Evolutionary conservation across 768 basidiomycete species (phyloP), one percentile per base, ranked within the genome.

Genomic region (Boletus fagicola): DNA sequence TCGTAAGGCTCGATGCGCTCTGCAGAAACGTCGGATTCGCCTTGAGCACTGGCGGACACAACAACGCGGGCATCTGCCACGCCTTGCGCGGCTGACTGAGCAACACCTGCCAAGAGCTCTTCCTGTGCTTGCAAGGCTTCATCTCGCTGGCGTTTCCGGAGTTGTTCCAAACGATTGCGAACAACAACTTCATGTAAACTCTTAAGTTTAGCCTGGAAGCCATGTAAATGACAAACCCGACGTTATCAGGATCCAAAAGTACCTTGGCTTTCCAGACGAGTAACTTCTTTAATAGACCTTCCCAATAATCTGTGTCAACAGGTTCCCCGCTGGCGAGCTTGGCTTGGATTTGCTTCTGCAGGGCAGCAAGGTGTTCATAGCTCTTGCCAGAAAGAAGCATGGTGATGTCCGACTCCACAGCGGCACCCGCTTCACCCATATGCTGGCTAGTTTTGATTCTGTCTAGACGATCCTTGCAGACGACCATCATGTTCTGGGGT

Each of bases 231-330:
- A 42, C 39, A 16, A 30, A 56, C 31, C 26, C 20, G 28, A 40
- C 9, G 48, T n/a, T 16, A 46, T 54, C 46, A 30, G 45, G 1
- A 53, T 50, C 40, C 8, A 1, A 62, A 65, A 49, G 9, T 63
- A 93, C 94, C 78, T 98, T 98, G 22, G 97, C 90, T 75, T 98
- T 98, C 88, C 92, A 97, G 4, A 98, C 96, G 24, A 98, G 77
- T 35, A 99, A 73, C 71, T 91, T 97, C 73, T 94, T 91, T 55
- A 98, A 73, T 9, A 99, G 75, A 47, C 85, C 81, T 74, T 98
- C 97, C 97, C 97, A 99, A 69, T 98, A 99, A 72, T 99, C 97
- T 12, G 86, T 90, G 73, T 99, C 97, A 36, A 99, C 83, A 2
- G 94, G 94, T 73, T 98, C 95, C 35, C 94, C 92, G 61, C 93